Percentiles rank a stretch among this genome's conserved stretches.
Conservation (phyloP, 2,329 filamentous ascomycete species). For the Microsporum canis region DNA sequence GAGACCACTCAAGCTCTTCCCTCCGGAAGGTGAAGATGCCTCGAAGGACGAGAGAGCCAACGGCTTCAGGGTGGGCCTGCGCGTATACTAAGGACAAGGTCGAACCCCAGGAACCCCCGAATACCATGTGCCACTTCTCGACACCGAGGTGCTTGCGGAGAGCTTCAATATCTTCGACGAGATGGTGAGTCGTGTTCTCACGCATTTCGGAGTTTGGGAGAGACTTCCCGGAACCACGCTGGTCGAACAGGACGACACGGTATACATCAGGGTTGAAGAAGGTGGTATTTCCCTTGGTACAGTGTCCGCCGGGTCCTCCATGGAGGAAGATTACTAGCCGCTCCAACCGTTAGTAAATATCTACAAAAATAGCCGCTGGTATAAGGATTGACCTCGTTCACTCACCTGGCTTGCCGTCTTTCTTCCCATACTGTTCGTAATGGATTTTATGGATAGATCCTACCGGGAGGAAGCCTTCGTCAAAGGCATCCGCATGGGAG, state of each 20-base stretch:
- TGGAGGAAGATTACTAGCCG: constrained; percentile 33
- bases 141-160: constrained; percentile 34
- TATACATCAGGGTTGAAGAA: constrained; percentile 38
- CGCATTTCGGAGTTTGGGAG: constrained; percentile 30
- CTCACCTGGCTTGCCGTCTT: constrained; percentile 29
- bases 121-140: constrained; percentile 36
- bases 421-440: constrained; percentile 32
- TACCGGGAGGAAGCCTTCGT: constrained; percentile 23
- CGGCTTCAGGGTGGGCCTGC: constrained; percentile 31
- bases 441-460: constrained; percentile 27
- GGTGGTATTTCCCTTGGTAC: constrained; percentile 25
- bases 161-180: constrained; percentile 37
- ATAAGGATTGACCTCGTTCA: neutral
- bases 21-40: constrained; percentile 33
- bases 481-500: constrained; percentile 26
- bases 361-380: neutral
- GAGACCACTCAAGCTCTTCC: constrained; percentile 30
- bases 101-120: constrained; percentile 24
- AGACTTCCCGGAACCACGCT: constrained; percentile 38
- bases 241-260: constrained; percentile 38
- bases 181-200: constrained; percentile 33
- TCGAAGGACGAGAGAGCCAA: constrained; percentile 32
- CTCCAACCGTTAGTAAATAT: neutral
- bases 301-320: constrained; percentile 35
- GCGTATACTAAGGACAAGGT: constrained; percentile 37